Percentiles rank a stretch among this genome's conserved stretches.
These are phyloP conservation scores for Geosiphon pyriformis DNA, from an alignment of 192 early-diverging fungal species.

Conservation along the genomic window DNA sequence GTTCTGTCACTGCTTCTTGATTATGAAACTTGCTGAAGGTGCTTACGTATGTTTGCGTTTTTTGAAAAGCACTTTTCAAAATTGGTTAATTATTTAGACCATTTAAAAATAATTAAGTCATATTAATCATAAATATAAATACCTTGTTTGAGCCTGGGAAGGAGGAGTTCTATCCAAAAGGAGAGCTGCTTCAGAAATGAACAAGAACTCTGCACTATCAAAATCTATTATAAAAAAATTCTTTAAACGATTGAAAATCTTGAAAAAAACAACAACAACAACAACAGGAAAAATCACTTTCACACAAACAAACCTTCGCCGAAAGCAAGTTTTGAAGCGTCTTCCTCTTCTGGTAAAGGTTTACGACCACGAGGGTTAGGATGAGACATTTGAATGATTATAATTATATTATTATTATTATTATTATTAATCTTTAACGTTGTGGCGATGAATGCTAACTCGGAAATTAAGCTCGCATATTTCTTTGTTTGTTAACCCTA, in stretches of 20 bases:
- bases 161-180: conserved; percentile 6
- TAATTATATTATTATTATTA: too few relatives aligned
- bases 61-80: conserved; percentile 3
- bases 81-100: neutral
- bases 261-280: too few relatives aligned
- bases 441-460: too few relatives aligned
- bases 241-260: too few relatives aligned
- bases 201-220: conserved; percentile 15
- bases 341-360: conserved; percentile 20
- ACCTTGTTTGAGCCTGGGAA: conserved; percentile 10
- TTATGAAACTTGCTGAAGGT: conserved; percentile 21
- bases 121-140: neutral
- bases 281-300: neutral
- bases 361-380: neutral
- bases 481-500: too few relatives aligned
- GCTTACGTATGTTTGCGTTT: conserved; percentile 13
- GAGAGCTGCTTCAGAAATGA: conserved; percentile 16
- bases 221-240: conserved; percentile 17
- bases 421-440: too few relatives aligned
- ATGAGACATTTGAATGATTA: conserved; percentile 17
- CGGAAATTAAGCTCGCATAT: too few relatives aligned
- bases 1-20: conserved; percentile 18
- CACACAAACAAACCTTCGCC: conserved; percentile 20
- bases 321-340: conserved; percentile 20
- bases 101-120: neutral